Evolutionary conservation across 23 red algal genomes (phyloP).

Genomic region (Gracilariopsis chorda): DNA sequence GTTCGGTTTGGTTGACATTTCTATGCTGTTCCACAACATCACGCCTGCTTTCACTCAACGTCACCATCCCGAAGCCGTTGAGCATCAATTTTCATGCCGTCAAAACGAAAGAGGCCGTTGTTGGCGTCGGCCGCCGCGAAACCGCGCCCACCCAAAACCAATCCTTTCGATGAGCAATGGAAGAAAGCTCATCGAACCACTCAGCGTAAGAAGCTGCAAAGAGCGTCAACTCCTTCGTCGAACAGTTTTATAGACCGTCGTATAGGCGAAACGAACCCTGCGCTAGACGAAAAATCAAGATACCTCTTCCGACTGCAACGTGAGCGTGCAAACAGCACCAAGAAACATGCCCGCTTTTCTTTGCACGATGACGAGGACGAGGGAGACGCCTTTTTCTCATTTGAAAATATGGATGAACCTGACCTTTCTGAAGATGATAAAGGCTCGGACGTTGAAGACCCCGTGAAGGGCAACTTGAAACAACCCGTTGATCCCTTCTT

Average conservation of each 20-base stretch:
- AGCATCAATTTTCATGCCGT: too few species aligned
- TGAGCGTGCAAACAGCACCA: slow-evolving; percentile 21
- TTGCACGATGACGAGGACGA: slow-evolving; percentile 15
- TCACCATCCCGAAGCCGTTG: too few species aligned
- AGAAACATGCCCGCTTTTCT: slow-evolving; percentile 2
- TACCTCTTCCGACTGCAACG: slow-evolving; percentile 55
- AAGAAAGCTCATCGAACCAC: not conserved
- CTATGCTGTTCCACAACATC: too few species aligned
- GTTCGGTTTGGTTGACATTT: too few species aligned
- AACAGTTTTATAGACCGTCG: slow-evolving; percentile 49
- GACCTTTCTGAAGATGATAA: not conserved
- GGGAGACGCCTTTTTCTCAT: not conserved
- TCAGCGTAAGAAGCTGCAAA: not conserved
- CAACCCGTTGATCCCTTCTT: too few species aligned
- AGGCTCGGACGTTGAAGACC: not conserved
- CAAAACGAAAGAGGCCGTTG: not conserved
- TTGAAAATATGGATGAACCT: not conserved
- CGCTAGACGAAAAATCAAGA: slow-evolving; percentile 29
- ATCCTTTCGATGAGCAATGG: slow-evolving; percentile 49
- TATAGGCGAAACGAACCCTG: slow-evolving; percentile 48
- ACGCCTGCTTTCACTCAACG: too few species aligned
- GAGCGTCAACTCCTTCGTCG: not conserved
- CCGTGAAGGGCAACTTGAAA: not conserved
- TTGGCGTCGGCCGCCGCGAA: not conserved
- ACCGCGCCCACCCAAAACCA: not conserved